Evolutionary conservation across 306 rosid genomes (phyloP), one percentile per base, ranked within the genome.

Genomic region (Amphicarpaea edgeworthii): DNA sequence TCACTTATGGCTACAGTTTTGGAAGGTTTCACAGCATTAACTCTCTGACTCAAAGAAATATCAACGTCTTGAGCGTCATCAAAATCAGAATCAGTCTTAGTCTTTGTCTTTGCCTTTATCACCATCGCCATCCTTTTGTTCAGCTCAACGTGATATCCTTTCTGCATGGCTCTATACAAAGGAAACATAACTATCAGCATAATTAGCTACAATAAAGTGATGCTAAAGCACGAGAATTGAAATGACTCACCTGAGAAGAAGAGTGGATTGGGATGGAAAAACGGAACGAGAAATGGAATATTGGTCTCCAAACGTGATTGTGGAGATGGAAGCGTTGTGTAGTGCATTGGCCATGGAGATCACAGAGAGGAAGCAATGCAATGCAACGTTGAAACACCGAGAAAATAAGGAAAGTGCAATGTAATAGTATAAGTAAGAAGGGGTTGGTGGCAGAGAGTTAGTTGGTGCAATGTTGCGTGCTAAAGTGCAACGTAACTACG

Each of bases 1-100:
- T 93, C 97, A 45, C 88, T 85, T 24, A 93, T 88, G 28, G 93
- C 90, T 8, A 93, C 78, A 0, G 98, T 93, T 73, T 89, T 93
- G 2, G 98, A 88, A 54, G 97, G 96, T 42, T 88, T 86, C 26
- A 93, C 78, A 45, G 98, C 86, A 49, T 88, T 88, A 1, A 90
- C 92, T 86, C 90, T 76, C 14, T 91, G 92, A 59, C 98, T 93
- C 38, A 93, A 82, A 47, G 89, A 81, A 14, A 89, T 45, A 45
- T 91, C 98, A 24, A 89, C 43, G 20, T 66, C 32, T 65, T n/a
- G n/a, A n/a, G 0, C 15, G 30, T 80, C 85, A 24, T 77, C 89
- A n/a, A 42, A 41, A 23, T 67, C 89, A n/a, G 42, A 41, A 23
- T 67, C 64, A 73, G 38, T 79, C 14, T 66, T 71, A n/a, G 88